Evolutionary conservation across 1,139 yeast species (phyloP), one percentile per base, ranked within the genome.

Genomic region (Candida neerlandica): DNA sequence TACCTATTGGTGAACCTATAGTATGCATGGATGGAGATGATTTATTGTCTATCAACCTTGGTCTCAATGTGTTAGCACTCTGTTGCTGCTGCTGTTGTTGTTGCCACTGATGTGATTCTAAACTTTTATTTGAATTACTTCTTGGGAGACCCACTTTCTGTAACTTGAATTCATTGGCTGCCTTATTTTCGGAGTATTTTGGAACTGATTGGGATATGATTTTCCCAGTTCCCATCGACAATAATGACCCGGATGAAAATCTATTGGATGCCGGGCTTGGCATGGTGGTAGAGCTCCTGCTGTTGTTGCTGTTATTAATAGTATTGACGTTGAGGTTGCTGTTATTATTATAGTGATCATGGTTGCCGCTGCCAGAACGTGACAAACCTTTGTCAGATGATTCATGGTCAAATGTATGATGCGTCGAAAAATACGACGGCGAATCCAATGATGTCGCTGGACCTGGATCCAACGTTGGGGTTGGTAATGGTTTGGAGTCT

Each of bases 401-500:
- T 39, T 41, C 59, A 50, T 37, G 38, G 40, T 57, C 62, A 16
- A 35, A 9, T 15, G 37, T 26, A 40, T 49, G 53, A 43, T 65
- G 61, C 50, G 62, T 59, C n/a, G 64, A 44, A 4, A 72, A 64
- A 41, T 59, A 61, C 0, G 75, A 67, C 4, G 78, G 78, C 38
- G 75, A 71, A 23, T 69, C 71, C 37, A 66, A 53, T 5, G 61
- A 54, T 2, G 66, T 59, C 2, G 64, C 55, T 9, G 69, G 54
- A 3, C 76, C 73, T 0, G 78, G 75, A 50, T 71, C 80, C 38
- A 75, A 56, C 1, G 81, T 78, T 3, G 86, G 85, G 0, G 83
- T 78, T 0, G 86, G 86, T 37, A 81, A 66, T 2, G 85, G 85
- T 58, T 81, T 81, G 30, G 75, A 71, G 51, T 81, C 85, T 53